Conservation (phyloP, 2,329 filamentous ascomycete species). For the Colletotrichum tropicicola region DNA sequence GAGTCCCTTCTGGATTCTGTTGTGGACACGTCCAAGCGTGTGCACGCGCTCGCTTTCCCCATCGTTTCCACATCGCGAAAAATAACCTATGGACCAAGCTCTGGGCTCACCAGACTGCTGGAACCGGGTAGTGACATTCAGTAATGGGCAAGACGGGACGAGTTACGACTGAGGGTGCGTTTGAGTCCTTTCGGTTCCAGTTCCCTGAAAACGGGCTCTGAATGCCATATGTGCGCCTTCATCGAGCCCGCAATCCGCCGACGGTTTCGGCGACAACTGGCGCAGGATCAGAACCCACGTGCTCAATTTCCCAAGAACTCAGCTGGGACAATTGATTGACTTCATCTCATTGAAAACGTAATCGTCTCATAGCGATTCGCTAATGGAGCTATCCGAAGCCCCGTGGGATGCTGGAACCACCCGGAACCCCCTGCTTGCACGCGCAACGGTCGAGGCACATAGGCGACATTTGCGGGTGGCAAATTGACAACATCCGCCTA, state of each 20-base stretch:
- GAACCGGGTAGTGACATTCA: not conserved
- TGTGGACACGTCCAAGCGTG: not conserved
- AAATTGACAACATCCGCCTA: conserved; percentile 5
- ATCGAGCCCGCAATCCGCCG: not conserved
- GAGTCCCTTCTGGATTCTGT: not conserved
- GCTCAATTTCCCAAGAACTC: not conserved
- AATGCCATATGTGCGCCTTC: not conserved
- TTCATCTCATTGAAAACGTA: conserved; percentile 4
- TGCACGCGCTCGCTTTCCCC: conserved; percentile 1
- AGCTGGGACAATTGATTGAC: not conserved
- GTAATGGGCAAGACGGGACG: no score
- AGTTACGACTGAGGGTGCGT: no score
- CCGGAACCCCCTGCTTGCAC: not conserved
- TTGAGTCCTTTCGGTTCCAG: no score
- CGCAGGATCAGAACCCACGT: not conserved
- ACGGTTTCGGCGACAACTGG: not conserved
- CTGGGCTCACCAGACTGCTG: not conserved
- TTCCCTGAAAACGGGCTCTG: not conserved
- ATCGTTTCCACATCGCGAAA: conserved; percentile 13
- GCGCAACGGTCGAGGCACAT: conserved; percentile 1
- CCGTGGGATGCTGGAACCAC: conserved; percentile 5
- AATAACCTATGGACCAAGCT: conserved; percentile 26
- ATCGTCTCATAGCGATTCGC: conserved; percentile 2
- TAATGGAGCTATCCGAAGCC: not conserved
- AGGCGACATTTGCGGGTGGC: not conserved